Evolutionary conservation across 202 grass and related monocot genomes (phyloP).

Genomic region (Saccharum hybrid): DNA sequence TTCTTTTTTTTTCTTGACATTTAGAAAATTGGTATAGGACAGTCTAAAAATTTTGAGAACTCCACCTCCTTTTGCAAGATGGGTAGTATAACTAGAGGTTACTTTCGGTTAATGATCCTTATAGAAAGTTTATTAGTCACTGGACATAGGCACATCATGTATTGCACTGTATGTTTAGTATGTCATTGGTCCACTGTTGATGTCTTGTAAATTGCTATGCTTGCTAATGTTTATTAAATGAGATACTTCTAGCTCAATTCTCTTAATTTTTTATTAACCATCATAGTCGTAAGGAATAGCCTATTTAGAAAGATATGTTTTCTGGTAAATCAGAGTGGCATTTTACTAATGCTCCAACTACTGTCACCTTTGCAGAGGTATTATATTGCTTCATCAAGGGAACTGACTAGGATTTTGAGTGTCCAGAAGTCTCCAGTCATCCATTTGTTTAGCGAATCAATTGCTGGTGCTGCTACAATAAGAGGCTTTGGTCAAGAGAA

Average conservation of each 20-base stretch:
- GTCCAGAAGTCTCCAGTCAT: slow-evolving; percentile 98
- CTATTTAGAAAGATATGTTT: slow-evolving; percentile 32
- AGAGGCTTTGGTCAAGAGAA: slow-evolving; percentile 98
- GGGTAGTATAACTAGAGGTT: slow-evolving; percentile 9
- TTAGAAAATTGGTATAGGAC: slow-evolving; percentile 11
- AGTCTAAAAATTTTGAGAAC: neutral
- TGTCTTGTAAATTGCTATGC: neutral
- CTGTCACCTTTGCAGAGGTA: slow-evolving; percentile 72
- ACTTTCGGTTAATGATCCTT: slow-evolving; percentile 10
- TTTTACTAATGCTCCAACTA: slow-evolving; percentile 47
- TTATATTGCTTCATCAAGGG: slow-evolving; percentile 99
- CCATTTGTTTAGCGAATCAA: slow-evolving; percentile 97
- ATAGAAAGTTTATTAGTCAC: slow-evolving; percentile 4
- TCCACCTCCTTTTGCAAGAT: slow-evolving; percentile 16
- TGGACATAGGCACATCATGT: slow-evolving; percentile 8
- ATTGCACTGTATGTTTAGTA: slow-evolving; percentile 3
- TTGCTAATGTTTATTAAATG: slow-evolving; percentile 11
- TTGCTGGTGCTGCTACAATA: slow-evolving; percentile 93
- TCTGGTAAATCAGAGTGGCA: slow-evolving; percentile 28
- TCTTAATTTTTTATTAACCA: neutral
- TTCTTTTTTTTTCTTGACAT: neutral
- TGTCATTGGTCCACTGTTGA: slow-evolving; percentile 8
- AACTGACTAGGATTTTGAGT: slow-evolving; percentile 89
- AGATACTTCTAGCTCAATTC: neutral
- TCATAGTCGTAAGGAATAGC: neutral